Percentiles rank a stretch among this genome's conserved stretches.
These are phyloP conservation scores for Thalassiosira sp. DNA, from an alignment of 352 stramenopile species.

Conservation along the genomic window DNA sequence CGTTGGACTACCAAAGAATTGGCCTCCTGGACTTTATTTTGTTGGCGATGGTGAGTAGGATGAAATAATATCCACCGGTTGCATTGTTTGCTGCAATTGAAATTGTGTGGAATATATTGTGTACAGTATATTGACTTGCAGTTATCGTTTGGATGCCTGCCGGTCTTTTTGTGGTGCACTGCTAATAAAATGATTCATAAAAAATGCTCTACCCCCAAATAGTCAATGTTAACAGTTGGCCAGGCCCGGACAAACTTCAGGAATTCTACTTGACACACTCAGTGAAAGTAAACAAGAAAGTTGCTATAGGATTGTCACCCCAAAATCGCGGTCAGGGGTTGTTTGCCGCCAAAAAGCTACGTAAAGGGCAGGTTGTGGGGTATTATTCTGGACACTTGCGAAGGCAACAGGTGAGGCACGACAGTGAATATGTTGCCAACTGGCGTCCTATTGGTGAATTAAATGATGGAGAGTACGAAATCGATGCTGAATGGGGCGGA, in stretches of 20 bases:
- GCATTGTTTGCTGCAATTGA: too few species aligned
- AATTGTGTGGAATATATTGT: too few species aligned
- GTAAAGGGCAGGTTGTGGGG: constrained; percentile 3
- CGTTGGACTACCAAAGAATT: constrained; percentile 1
- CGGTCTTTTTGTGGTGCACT: too few species aligned
- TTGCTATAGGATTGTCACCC: background rate
- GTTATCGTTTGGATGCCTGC: too few species aligned
- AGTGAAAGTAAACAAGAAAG: constrained; percentile 7
- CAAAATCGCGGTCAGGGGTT: background rate
- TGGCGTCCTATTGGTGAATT: background rate
- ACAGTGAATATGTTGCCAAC: constrained; percentile 8
- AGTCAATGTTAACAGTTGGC: background rate
- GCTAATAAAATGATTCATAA: too few species aligned
- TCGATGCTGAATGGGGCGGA: constrained; percentile 8
- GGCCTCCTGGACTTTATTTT: background rate
- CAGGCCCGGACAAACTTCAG: background rate
- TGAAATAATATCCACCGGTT: too few species aligned
- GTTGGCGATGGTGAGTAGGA: constrained; percentile 4
- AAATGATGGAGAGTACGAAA: background rate
- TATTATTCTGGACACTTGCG: constrained; percentile 3
- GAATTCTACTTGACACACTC: background rate
- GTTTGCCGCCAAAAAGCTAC: background rate
- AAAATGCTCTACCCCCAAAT: too few species aligned
- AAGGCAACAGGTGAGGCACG: constrained; percentile 2
- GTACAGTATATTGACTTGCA: too few species aligned